Evolutionary conservation across 1,284 basidiomycete species (phyloP).

Genomic region (Ceratobasidium sp.): DNA sequence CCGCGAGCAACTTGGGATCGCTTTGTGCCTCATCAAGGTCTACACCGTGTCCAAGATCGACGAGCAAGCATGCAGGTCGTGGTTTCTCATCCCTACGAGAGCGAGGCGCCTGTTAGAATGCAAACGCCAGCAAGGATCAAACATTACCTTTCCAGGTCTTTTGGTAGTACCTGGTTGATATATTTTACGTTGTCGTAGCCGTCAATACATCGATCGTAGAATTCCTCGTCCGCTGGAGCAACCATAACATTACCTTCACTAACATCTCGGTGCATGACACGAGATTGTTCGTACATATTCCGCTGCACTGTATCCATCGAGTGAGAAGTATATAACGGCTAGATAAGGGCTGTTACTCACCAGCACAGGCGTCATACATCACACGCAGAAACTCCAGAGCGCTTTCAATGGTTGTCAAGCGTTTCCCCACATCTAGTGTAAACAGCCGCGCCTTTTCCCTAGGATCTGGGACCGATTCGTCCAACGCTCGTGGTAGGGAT

Average conservation of each 20-base stretch:
- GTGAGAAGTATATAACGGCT: not conserved
- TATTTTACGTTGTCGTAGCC: not conserved
- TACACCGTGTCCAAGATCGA: not conserved
- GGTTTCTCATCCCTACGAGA: not conserved
- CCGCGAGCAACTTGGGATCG: not conserved
- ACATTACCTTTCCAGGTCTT: not conserved
- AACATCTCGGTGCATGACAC: conserved; percentile 1
- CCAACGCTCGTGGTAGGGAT: not conserved
- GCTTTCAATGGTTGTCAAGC: not conserved
- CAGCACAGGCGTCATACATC: not conserved
- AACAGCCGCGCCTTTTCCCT: not conserved
- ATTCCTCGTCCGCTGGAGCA: not conserved
- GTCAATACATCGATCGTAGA: not conserved
- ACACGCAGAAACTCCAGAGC: not conserved
- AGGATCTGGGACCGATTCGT: not conserved
- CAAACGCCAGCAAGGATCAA: not conserved
- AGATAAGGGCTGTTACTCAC: not conserved
- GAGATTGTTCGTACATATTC: not conserved
- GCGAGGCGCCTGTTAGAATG: too few species aligned
- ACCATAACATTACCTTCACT: conserved; percentile 8
- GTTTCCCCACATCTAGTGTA: not conserved
- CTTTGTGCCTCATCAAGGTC: not conserved
- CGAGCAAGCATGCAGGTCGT: not conserved
- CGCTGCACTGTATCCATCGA: not conserved
- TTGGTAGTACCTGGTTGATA: not conserved